Evolutionary conservation across 148 eudicot species (phyloP).

Genomic region (Limonium bicolor): DNA sequence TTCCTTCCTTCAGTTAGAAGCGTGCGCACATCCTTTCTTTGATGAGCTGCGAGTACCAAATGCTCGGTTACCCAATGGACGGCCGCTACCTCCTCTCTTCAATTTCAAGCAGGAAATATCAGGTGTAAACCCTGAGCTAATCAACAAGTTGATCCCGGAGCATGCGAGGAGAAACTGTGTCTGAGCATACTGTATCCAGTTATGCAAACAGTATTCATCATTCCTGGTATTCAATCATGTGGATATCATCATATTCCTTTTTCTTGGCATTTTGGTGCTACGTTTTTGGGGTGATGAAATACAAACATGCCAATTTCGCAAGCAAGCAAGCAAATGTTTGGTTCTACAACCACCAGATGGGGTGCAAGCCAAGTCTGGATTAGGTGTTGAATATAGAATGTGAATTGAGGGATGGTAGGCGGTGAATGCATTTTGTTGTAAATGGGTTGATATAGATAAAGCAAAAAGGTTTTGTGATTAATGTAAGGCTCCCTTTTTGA

Average conservation of each 20-base stretch:
- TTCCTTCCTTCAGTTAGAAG: slow-evolving; percentile 94
- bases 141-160: slow-evolving; percentile 42
- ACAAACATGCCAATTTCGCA: no score
- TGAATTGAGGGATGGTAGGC: no score
- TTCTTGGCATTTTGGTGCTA: no score
- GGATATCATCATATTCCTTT: background rate
- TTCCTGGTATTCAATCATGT: slow-evolving; percentile 5
- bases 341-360: no score
- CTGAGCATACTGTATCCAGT: slow-evolving; percentile 17
- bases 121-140: slow-evolving; percentile 45
- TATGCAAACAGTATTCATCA: slow-evolving; percentile 2
- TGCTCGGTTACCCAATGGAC: slow-evolving; percentile 73
- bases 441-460: no score
- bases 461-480: no score
- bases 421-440: no score
- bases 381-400: no score
- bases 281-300: no score
- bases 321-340: no score
- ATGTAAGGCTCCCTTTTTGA: no score
- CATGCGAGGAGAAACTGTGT: slow-evolving; percentile 33
- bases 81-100: slow-evolving; percentile 46
- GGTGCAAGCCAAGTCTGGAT: no score
- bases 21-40: slow-evolving; percentile 89
- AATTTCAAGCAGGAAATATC: slow-evolving; percentile 61
- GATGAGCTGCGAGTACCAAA: slow-evolving; percentile 88